These are phyloP conservation scores for Salvia rosmarinus DNA, from an alignment of 257 asterid genomes.

Conservation along the genomic window DNA sequence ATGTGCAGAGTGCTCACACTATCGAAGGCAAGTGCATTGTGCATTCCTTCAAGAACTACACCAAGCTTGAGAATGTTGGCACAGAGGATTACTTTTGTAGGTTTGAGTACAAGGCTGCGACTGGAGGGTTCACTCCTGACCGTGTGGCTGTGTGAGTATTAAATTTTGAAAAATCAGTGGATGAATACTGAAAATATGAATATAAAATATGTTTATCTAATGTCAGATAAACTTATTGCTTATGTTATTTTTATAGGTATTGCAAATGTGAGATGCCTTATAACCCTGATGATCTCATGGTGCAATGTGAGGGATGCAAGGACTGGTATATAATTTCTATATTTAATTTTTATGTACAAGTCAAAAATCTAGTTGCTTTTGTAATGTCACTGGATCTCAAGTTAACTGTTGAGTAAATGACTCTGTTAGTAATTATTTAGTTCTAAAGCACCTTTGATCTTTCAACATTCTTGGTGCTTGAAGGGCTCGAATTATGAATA, in stretches of 20 bases:
- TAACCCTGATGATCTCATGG: slow-evolving; percentile 88
- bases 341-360: too few relatives aligned
- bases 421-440: background rate
- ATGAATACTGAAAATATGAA: background rate
- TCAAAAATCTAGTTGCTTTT: background rate
- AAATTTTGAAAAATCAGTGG: slow-evolving; percentile 10
- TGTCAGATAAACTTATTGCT: background rate
- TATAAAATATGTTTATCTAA: slow-evolving; percentile 3
- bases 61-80: slow-evolving; percentile 82
- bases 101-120: slow-evolving; percentile 88
- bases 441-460: background rate
- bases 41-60: slow-evolving; percentile 78
- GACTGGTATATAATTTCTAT: slow-evolving; percentile 42
- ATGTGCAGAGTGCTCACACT: slow-evolving; percentile 91
- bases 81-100: slow-evolving; percentile 80
- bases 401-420: background rate
- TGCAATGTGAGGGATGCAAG: slow-evolving; percentile 82
- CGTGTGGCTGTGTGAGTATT: slow-evolving; percentile 87
- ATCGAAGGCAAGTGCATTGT: slow-evolving; percentile 87
- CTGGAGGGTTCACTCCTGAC: slow-evolving; percentile 86
- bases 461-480: background rate
- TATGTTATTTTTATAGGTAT: slow-evolving; percentile 52
- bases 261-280: slow-evolving; percentile 93
- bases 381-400: background rate
- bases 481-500: background rate